Evolutionary conservation across 768 basidiomycete species (phyloP), one percentile per base, ranked within the genome.

Genomic region (Lentinula raphanica): DNA sequence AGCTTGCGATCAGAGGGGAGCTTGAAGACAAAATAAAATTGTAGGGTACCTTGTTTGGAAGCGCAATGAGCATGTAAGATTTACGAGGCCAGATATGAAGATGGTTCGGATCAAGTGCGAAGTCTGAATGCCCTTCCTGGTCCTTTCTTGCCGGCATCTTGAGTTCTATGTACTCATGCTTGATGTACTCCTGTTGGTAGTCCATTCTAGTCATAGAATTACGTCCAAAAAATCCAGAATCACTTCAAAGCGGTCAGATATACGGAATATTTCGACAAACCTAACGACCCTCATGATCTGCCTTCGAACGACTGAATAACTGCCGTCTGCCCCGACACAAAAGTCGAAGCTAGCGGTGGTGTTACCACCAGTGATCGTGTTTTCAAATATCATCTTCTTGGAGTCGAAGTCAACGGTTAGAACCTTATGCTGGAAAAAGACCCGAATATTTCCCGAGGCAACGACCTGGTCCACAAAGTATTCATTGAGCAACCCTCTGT

Each of bases 21-120:
- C 17, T 7, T 2, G 7, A 7, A 40, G 35, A 28, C 58, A 56
- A 54, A 38, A 59, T 19, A 17, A 48, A 45, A 40, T n/a, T n/a
- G n/a, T 5, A 40, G 17, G 5, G 29, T 60, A 96, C 96, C 81
- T 91, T 88, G 79, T 99, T 99, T 64, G 96, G 94, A 58, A 99
- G 85, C 21, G 94, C 96, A 67, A 99, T 98, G 66, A 99, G 84
- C 96, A 99, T 99, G 80, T 98, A 98, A 48, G 94, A 92, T 72
- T 94, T 92, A 69, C 96, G 89, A 63, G 96, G 97, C 96, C 96
- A 99, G 67, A 99, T 98, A 76, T 99, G 96, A 64, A 99, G 86
- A 73, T 98, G 91, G 72, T 90, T 89, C 66, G 92, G 90, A 79
- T 95, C 93, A 72, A 99, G 87, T 59, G 86, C 77, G 77, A 90